Evolutionary conservation across 164 flowering plant species (phyloP), one percentile per base, ranked within the genome.

Genomic region (Pachysandra terminalis): DNA sequence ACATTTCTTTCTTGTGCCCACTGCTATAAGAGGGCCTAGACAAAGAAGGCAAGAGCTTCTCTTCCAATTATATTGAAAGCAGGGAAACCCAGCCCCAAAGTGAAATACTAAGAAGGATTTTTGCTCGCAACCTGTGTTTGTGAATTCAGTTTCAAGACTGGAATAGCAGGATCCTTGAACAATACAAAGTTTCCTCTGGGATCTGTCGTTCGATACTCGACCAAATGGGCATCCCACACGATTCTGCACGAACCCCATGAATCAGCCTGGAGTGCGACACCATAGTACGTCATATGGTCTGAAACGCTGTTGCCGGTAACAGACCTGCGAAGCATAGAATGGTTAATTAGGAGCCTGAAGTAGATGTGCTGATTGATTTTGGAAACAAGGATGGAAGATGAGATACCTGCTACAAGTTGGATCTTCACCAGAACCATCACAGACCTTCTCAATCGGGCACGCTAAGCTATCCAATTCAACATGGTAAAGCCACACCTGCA

Each of bases 391-490:
- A 63, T 57, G 25, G 65, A 16, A 24, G 45, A 17, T 28, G 16
- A 22, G 1, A 14, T 80, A 85, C 98, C 99, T 86, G 90, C 98
- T 87, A 71, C 99, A 96, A 19, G 81, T 6, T 37, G 98, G 93
- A 73, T 96, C 99, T 81, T 96, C 99, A n/a, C 99, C 99, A 37
- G 97, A 85, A 45, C 61, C 73, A 77, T 96, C 99, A 73, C 99
- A 96, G 21, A 90, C 75, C 77, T 90, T 81, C 83, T 93, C 99
- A 56, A 82, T 85, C 28, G 25, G 21, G 72, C 86, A 90, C 51
- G 85, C 74, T 32, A 91, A 74, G 80, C 87, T 86, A 71, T 83
- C 93, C 59, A 81, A 67, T 61, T 82, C 96, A 64, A 90, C 25
- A 63, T 82, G 74, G 74, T 87, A 75, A 54, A 91, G 81, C 99